phyloP scores from a whole-genome alignment of 2,329 filamentous ascomycete genomes.

The Hymenotorrendiella dingleyae region DNA sequence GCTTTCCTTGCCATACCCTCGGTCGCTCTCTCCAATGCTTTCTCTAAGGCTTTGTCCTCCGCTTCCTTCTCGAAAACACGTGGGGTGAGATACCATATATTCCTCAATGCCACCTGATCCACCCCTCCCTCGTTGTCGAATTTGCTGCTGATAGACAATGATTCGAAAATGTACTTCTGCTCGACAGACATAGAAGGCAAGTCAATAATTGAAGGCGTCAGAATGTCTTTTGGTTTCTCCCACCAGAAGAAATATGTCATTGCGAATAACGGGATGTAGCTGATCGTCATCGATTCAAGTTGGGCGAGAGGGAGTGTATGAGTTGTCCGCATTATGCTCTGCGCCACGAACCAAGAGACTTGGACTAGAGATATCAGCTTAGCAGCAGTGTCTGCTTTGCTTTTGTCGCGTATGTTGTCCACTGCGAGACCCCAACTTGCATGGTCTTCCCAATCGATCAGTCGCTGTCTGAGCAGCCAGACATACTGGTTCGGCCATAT shows the following conservation, averaged over 20 bases:
- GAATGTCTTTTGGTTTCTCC: slow-evolving; percentile 33
- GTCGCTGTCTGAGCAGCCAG: slow-evolving; percentile 28
- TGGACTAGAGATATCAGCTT: slow-evolving; percentile 29
- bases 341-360: slow-evolving; percentile 30
- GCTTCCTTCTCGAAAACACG: slow-evolving; percentile 30
- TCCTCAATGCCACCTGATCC: slow-evolving; percentile 22
- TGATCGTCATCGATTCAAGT: slow-evolving; percentile 33
- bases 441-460: slow-evolving; percentile 27
- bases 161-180: slow-evolving; percentile 23
- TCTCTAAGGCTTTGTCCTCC: slow-evolving; percentile 13
- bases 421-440: slow-evolving; percentile 26
- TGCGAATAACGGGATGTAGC: slow-evolving; percentile 32
- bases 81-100: slow-evolving; percentile 29
- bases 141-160: slow-evolving; percentile 22
- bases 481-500: slow-evolving; percentile 32
- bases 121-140: slow-evolving; percentile 27
- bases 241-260: slow-evolving; percentile 34
- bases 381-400: slow-evolving; percentile 29
- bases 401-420: slow-evolving; percentile 30
- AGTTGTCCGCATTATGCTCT: slow-evolving; percentile 28
- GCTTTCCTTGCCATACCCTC: too few species aligned
- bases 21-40: too few species aligned
- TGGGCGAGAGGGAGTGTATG: slow-evolving; percentile 31
- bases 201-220: slow-evolving; percentile 27
- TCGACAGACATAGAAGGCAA: slow-evolving; percentile 25